These are phyloP conservation scores for Aspergillus sp. DNA, from an alignment of 2,329 filamentous ascomycete species.

Conservation along the genomic window DNA sequence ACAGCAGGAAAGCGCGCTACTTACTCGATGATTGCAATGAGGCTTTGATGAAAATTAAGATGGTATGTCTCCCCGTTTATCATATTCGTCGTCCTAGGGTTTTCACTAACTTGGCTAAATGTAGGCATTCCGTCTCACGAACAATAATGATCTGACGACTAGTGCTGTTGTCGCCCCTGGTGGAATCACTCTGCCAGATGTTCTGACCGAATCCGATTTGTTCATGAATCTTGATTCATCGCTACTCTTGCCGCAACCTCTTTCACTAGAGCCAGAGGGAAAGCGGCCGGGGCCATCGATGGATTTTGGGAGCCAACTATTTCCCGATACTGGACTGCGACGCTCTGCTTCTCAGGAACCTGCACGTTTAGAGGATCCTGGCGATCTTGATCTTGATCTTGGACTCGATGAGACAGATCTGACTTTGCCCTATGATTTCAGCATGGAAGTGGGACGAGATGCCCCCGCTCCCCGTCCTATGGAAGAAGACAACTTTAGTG, in stretches of 20 bases:
- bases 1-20: conserved; percentile 95
- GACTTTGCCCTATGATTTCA: conserved; percentile 65
- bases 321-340: conserved; percentile 64
- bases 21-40: conserved; percentile 97
- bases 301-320: conserved; percentile 73
- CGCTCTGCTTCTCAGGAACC: conserved; percentile 51
- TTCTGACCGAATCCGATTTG: conserved; percentile 88
- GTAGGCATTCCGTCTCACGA: conserved; percentile 88
- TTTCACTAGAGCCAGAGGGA: conserved; percentile 42
- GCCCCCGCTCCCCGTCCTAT: conserved; percentile 67
- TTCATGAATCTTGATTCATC: conserved; percentile 82
- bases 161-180: conserved; percentile 73
- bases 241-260: conserved; percentile 74
- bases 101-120: conserved; percentile 32
- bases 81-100: background rate
- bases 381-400: conserved; percentile 67
- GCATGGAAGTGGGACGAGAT: conserved; percentile 88
- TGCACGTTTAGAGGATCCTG: conserved; percentile 58
- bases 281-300: conserved; percentile 38
- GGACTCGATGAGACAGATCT: conserved; percentile 55
- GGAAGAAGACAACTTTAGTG: conserved; percentile 53
- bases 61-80: conserved; percentile 59
- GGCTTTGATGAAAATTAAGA: conserved; percentile 95
- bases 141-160: conserved; percentile 91
- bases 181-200: conserved; percentile 84